phyloP scores from a whole-genome alignment of 139 green algal genomes.

The Chlamydomonas incerta region DNA sequence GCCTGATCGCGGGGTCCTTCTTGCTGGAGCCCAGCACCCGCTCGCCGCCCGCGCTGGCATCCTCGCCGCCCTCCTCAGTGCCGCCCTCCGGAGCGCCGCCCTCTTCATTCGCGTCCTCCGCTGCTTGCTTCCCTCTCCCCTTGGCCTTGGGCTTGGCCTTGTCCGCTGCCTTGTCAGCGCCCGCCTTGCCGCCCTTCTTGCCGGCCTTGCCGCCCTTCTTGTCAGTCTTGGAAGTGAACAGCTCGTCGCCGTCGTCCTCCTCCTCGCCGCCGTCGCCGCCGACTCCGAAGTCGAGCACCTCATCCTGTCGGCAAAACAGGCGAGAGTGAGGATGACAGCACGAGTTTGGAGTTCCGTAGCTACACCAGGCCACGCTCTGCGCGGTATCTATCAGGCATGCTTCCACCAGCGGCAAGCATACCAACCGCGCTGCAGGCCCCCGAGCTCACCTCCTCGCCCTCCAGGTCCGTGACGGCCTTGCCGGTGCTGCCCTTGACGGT shows the following conservation, averaged over 20 bases:
- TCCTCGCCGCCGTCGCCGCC: background rate
- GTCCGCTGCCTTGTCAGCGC: conserved; percentile 6
- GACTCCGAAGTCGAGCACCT: conserved; percentile 17
- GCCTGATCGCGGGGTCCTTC: conserved; percentile 72
- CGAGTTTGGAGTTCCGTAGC: no score
- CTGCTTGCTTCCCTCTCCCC: background rate
- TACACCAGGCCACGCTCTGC: no score
- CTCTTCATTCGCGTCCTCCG: background rate
- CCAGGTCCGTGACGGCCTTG: conserved; percentile 51
- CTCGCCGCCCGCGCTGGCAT: background rate
- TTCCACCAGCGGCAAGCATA: no score
- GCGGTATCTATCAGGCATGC: no score
- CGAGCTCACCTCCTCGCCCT: conserved; percentile 58
- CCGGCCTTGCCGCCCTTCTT: no score
- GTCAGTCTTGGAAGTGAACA: conserved; percentile 26
- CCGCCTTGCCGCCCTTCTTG: no score
- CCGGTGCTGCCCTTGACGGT: conserved; percentile 44
- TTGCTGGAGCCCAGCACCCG: conserved; percentile 79
- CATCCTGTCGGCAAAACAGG: conserved; percentile 13
- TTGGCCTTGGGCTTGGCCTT: conserved; percentile 24
- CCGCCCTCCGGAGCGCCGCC: background rate
- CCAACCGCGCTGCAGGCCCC: no score
- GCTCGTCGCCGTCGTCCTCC: conserved; percentile 33
- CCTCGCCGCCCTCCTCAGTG: no score
- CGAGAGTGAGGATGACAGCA: no score